These are phyloP conservation scores for Penicillium chermesinum DNA, from an alignment of 495 filamentous ascomycete genomes.

Conservation along the genomic window DNA sequence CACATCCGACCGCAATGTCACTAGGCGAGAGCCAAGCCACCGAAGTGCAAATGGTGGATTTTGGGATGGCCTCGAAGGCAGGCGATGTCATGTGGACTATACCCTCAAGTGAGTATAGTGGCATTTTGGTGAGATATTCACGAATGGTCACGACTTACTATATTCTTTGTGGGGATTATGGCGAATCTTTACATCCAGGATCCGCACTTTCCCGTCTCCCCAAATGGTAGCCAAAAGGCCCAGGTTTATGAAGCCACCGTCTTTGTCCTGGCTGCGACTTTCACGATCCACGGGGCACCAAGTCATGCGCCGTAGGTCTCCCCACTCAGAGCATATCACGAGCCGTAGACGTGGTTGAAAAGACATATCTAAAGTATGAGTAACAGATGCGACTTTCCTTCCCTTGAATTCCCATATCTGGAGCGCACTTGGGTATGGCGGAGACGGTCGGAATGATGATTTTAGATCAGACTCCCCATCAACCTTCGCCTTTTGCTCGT, in stretches of 20 bases:
- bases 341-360: conserved; percentile 37
- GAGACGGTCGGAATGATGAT: conserved; percentile 44
- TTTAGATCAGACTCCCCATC: conserved; percentile 14
- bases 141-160: conserved; percentile 22
- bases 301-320: conserved; percentile 50
- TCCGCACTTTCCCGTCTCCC: conserved; percentile 55
- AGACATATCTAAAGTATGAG: conserved; percentile 35
- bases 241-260: conserved; percentile 31
- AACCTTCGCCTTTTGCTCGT: conserved; percentile 26
- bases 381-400: conserved; percentile 19
- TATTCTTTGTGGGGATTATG: conserved; percentile 28
- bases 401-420: conserved; percentile 57
- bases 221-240: conserved; percentile 60
- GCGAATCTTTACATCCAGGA: conserved; percentile 50
- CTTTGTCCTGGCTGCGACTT: conserved; percentile 29
- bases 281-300: conserved; percentile 56
- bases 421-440: conserved; percentile 44
- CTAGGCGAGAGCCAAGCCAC: conserved; percentile 58
- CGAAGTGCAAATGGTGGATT: conserved; percentile 52
- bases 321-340: conserved; percentile 62
- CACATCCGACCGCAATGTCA: conserved; percentile 56
- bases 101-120: conserved; percentile 1
- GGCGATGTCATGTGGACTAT: conserved; percentile 46
- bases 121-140: neutral
- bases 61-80: conserved; percentile 48